A percentile compares a stretch with the other conserved stretches of the same genome.
These are phyloP conservation scores for Cubamyces lactineus DNA, from an alignment of 768 basidiomycete genomes.

Conservation along the genomic window DNA sequence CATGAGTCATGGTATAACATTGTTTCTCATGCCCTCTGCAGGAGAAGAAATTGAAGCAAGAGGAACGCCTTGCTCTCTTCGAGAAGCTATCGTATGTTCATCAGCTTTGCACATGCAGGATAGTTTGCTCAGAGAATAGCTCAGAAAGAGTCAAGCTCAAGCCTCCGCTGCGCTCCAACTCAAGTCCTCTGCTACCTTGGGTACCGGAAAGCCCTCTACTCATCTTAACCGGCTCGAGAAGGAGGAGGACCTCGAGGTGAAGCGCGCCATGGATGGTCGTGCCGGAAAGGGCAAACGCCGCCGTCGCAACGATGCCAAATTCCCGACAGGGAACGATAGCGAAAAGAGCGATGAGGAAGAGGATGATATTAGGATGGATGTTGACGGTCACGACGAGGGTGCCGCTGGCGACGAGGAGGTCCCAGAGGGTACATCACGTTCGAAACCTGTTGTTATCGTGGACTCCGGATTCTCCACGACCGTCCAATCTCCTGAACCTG, in stretches of 20 bases:
- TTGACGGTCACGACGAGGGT: conserved; percentile 1
- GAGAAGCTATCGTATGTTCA: conserved; percentile 79
- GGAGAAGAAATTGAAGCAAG: conserved; percentile 93
- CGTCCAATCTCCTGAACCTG: conserved; percentile 12
- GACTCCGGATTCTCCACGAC: conserved; percentile 30
- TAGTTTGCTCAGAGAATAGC: conserved; percentile 29
- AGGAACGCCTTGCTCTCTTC: conserved; percentile 76
- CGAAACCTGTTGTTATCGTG: conserved; percentile 30
- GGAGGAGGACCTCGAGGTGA: conserved; percentile 61
- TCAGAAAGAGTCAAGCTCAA: conserved; percentile 77
- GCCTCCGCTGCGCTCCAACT: conserved; percentile 60
- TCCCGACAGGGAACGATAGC: conserved; percentile 8
- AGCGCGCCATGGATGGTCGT: conserved; percentile 53
- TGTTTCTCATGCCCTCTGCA: conserved; percentile 35
- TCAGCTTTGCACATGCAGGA: background rate
- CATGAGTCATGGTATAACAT: background rate
- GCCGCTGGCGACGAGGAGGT: conserved; percentile 12
- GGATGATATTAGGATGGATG: conserved; percentile 30
- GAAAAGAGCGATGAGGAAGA: conserved; percentile 39
- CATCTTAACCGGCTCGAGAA: conserved; percentile 62
- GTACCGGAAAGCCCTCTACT: conserved; percentile 68
- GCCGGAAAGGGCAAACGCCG: conserved; percentile 54
- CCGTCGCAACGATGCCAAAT: conserved; percentile 9
- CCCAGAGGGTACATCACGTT: conserved; percentile 26
- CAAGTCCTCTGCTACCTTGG: conserved; percentile 82